phyloP scores from a whole-genome alignment of 2,329 filamentous ascomycete genomes.

The Fusarium decemcellulare region DNA sequence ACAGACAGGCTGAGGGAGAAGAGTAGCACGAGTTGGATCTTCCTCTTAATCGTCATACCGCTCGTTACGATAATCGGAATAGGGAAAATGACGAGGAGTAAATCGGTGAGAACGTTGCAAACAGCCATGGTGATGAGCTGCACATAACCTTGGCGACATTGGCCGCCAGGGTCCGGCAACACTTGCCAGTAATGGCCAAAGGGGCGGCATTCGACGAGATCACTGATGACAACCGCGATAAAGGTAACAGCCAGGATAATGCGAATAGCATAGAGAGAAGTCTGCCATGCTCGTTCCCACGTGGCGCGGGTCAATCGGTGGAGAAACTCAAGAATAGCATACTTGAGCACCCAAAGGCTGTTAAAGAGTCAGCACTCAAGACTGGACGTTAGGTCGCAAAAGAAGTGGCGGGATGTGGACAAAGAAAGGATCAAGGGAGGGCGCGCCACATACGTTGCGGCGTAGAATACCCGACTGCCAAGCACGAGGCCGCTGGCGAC shows the following conservation, averaged over 20 bases:
- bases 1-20: constrained; percentile 89
- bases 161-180: constrained; percentile 85
- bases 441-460: constrained; percentile 79
- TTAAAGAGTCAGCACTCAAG: constrained; percentile 45
- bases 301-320: constrained; percentile 86
- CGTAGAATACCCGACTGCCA: constrained; percentile 86
- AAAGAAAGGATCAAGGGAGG: constrained; percentile 3
- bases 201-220: constrained; percentile 86
- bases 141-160: constrained; percentile 88
- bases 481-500: constrained; percentile 88
- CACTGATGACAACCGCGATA: constrained; percentile 83
- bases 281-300: constrained; percentile 84
- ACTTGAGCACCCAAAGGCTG: constrained; percentile 93
- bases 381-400: constrained; percentile 3
- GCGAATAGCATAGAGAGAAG: constrained; percentile 79
- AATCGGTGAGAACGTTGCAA: constrained; percentile 89
- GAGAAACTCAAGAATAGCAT: constrained; percentile 92
- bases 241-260: constrained; percentile 85
- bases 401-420: background rate
- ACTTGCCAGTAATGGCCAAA: constrained; percentile 85
- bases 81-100: constrained; percentile 89
- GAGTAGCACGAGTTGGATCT: constrained; percentile 82
- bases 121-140: constrained; percentile 93
- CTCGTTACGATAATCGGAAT: constrained; percentile 89
- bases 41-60: constrained; percentile 81